phyloP scores from a whole-genome alignment of 768 basidiomycete genomes.

The Daedaleopsis sinensis region DNA sequence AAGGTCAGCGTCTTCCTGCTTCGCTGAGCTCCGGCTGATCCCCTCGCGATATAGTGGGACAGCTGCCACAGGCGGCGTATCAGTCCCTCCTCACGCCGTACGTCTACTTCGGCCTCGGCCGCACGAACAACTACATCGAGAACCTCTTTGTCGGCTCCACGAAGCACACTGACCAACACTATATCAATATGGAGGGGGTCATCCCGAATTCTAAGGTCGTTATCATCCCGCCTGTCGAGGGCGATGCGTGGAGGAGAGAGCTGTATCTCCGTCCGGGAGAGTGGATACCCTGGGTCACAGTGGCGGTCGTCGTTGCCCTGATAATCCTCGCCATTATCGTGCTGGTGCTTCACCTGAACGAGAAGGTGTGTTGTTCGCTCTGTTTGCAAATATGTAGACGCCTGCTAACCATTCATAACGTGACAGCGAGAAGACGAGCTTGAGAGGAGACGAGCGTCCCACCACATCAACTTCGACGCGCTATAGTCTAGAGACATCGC shows the following conservation, averaged over 20 bases:
- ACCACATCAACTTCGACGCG: constrained; percentile 97
- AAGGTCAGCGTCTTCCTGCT: constrained; percentile 53
- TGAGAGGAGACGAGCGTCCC: constrained; percentile 85
- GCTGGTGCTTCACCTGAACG: constrained; percentile 84
- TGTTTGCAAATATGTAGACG: constrained; percentile 1
- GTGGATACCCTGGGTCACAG: constrained; percentile 98
- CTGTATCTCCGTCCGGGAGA: constrained; percentile 92
- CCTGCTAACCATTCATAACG: constrained; percentile 10
- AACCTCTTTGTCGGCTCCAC: constrained; percentile 97
- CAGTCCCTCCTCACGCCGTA: constrained; percentile 91
- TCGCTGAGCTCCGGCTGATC: constrained; percentile 4
- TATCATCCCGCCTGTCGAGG: constrained; percentile 75
- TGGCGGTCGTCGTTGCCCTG: constrained; percentile 78
- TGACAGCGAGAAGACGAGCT: constrained; percentile 88
- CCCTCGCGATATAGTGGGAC: constrained; percentile 64
- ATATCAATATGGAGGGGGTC: constrained; percentile 93
- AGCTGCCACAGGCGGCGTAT: constrained; percentile 92
- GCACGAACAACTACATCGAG: constrained; percentile 99
- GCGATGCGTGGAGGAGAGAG: constrained; percentile 80
- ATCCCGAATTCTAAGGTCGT: constrained; percentile 97
- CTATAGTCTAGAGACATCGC: constrained; percentile 48
- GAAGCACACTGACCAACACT: constrained; percentile 68
- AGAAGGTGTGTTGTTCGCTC: constrained; percentile 66
- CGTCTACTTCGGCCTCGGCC: constrained; percentile 93
- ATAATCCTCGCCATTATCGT: constrained; percentile 79